Percentiles rank a stretch among this genome's conserved stretches.
phyloP scores from a whole-genome alignment of 257 asterid species.

The Solanum ossicruentum region DNA sequence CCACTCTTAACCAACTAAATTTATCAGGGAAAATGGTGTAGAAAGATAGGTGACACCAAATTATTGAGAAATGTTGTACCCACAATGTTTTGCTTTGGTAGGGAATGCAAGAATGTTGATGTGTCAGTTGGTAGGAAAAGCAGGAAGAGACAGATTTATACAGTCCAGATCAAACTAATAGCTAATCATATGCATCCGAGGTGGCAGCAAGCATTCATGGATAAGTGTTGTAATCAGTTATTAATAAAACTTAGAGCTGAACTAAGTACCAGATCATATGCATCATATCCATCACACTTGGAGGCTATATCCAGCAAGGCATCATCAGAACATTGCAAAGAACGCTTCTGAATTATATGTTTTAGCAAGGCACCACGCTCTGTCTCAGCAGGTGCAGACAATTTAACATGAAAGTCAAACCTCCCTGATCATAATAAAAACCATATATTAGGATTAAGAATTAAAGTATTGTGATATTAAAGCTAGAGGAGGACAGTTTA shows the following conservation, averaged over 20 bases:
- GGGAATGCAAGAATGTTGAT: background rate
- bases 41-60: background rate
- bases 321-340: constrained; percentile 70
- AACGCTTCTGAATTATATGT: constrained; percentile 73
- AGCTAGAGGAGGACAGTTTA: background rate
- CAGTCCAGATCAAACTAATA: background rate
- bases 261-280: constrained; percentile 75
- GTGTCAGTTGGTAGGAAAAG: background rate
- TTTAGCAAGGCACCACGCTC: constrained; percentile 76
- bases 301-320: constrained; percentile 61
- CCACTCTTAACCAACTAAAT: background rate
- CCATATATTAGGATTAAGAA: background rate
- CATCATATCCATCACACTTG: constrained; percentile 97
- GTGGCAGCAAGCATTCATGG: background rate
- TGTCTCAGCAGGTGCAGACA: constrained; percentile 82
- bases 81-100: background rate
- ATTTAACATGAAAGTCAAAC: constrained; percentile 84
- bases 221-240: background rate
- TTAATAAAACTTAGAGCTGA: constrained; percentile 1
- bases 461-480: background rate
- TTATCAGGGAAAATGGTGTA: background rate
- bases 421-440: constrained; percentile 44
- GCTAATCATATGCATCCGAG: background rate
- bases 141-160: background rate
- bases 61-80: background rate